Evolutionary conservation across 2,329 filamentous ascomycete species (phyloP).

Genomic region (Fusarium nodosum): DNA sequence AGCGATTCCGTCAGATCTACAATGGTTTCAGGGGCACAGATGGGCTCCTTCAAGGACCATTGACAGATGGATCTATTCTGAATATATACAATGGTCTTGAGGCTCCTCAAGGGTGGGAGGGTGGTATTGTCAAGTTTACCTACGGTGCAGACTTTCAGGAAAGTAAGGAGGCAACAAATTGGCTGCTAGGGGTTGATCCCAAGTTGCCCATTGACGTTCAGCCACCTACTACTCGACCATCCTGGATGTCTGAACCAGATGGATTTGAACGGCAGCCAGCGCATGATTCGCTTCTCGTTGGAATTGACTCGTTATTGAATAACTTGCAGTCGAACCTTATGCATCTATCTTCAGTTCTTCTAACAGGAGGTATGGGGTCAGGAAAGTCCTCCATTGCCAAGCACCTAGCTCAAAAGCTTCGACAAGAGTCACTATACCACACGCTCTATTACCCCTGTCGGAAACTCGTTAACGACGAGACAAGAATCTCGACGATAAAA

Average conservation of each 20-base stretch:
- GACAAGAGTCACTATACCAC: conserved; percentile 81
- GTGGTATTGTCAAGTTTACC: conserved; percentile 86
- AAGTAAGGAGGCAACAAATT: conserved; percentile 67
- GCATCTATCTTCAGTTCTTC: conserved; percentile 87
- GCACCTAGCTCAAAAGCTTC: conserved; percentile 79
- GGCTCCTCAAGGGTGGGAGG: conserved; percentile 77
- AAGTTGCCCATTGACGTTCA: conserved; percentile 83
- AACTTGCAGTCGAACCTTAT: conserved; percentile 82
- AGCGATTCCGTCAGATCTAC: conserved; percentile 80
- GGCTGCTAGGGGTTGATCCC: conserved; percentile 83
- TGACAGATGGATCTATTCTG: conserved; percentile 90
- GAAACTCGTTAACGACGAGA: conserved; percentile 91
- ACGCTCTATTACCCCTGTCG: conserved; percentile 89
- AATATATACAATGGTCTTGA: conserved; percentile 68
- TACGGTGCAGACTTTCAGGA: conserved; percentile 57
- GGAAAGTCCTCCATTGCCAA: conserved; percentile 89
- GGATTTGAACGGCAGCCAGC: conserved; percentile 69
- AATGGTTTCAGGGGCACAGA: conserved; percentile 66
- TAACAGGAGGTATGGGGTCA: conserved; percentile 90
- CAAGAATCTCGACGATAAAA: conserved; percentile 88
- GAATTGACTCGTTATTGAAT: conserved; percentile 82
- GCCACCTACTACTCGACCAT: conserved; percentile 75
- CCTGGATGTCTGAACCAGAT: conserved; percentile 63
- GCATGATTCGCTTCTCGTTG: conserved; percentile 76
- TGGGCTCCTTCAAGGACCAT: conserved; percentile 81